Conservation (phyloP, 257 asterid species). For the Nyctanthes arbortristis region DNA sequence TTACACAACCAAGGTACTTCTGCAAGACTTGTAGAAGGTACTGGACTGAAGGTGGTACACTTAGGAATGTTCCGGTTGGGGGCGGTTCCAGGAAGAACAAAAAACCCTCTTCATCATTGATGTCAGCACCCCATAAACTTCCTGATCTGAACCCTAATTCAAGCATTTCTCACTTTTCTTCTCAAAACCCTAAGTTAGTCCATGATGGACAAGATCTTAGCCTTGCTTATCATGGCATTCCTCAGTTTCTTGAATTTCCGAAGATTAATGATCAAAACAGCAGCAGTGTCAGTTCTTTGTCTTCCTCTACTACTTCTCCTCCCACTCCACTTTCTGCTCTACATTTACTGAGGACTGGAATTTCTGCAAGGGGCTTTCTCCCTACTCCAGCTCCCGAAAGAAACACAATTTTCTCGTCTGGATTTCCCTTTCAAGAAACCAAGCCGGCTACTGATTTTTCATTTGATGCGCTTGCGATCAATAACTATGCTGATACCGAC, state of each 20-base stretch:
- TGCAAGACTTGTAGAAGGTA: conserved; percentile 83
- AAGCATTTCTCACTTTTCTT: conserved; percentile 29
- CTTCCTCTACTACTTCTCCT: conserved; percentile 35
- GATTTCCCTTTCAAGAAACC: conserved; percentile 63
- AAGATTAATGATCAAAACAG: conserved; percentile 38
- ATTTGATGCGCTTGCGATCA: conserved; percentile 34
- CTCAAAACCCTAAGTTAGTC: conserved; percentile 42
- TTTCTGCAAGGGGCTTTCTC: conserved; percentile 38
- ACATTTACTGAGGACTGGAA: conserved; percentile 49
- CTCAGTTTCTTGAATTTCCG: conserved; percentile 52
- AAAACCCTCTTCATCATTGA: conserved; percentile 35
- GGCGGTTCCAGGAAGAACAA: conserved; percentile 73
- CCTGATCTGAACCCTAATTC: conserved; percentile 51
- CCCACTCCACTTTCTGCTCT: conserved; percentile 42
- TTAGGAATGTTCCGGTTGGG: conserved; percentile 77
- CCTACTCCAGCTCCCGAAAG: conserved; percentile 26
- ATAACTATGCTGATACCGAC: conserved; percentile 19
- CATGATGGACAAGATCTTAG: conserved; percentile 61
- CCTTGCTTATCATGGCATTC: conserved; percentile 41
- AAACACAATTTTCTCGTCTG: conserved; percentile 34
- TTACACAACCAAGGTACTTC: conserved; percentile 78
- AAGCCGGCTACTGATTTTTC: conserved; percentile 52
- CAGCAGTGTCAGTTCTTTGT: conserved; percentile 23
- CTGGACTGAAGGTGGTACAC: conserved; percentile 90
- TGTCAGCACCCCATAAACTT: conserved; percentile 29